Evolutionary conservation across 2,329 filamentous ascomycete genomes (phyloP).

Genomic region (Calcarisporium arbuscula): DNA sequence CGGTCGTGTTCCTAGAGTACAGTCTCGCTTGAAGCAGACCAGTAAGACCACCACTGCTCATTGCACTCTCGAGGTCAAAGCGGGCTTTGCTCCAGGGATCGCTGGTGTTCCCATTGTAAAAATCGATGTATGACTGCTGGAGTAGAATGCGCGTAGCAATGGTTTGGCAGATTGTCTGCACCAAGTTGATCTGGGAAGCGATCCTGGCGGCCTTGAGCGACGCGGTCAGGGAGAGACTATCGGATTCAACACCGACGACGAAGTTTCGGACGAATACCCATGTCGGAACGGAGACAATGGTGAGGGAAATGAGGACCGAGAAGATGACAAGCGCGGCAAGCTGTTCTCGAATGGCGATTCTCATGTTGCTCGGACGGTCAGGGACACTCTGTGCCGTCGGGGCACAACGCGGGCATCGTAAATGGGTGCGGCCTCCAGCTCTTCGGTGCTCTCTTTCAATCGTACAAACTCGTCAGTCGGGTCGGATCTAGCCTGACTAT

Average conservation of each 20-base stretch:
- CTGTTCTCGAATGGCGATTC: slow-evolving; percentile 83
- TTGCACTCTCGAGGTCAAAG: slow-evolving; percentile 64
- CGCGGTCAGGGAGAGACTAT: slow-evolving; percentile 68
- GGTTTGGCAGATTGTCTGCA: slow-evolving; percentile 67
- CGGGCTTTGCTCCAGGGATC: slow-evolving; percentile 55
- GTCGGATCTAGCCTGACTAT: no score
- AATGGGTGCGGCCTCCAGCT: no score
- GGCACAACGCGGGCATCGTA: no score
- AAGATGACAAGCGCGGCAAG: slow-evolving; percentile 72
- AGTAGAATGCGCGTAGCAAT: slow-evolving; percentile 62
- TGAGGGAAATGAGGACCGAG: slow-evolving; percentile 66
- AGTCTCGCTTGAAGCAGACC: slow-evolving; percentile 66
- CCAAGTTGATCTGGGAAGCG: slow-evolving; percentile 68
- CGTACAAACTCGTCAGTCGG: no score
- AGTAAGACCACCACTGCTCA: slow-evolving; percentile 52
- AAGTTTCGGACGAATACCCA: slow-evolving; percentile 53
- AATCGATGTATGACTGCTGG: slow-evolving; percentile 45
- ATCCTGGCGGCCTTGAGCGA: slow-evolving; percentile 82
- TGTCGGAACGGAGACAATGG: slow-evolving; percentile 74
- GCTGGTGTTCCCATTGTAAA: slow-evolving; percentile 47
- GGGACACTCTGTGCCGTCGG: not conserved
- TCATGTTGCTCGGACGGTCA: slow-evolving; percentile 44
- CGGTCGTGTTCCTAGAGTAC: slow-evolving; percentile 62
- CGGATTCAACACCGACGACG: slow-evolving; percentile 45
- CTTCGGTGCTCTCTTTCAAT: no score